Percentiles rank a stretch among this genome's conserved stretches.
These are phyloP conservation scores for Abortiporus biennis DNA, from an alignment of 1,284 basidiomycete species.

Conservation along the genomic window DNA sequence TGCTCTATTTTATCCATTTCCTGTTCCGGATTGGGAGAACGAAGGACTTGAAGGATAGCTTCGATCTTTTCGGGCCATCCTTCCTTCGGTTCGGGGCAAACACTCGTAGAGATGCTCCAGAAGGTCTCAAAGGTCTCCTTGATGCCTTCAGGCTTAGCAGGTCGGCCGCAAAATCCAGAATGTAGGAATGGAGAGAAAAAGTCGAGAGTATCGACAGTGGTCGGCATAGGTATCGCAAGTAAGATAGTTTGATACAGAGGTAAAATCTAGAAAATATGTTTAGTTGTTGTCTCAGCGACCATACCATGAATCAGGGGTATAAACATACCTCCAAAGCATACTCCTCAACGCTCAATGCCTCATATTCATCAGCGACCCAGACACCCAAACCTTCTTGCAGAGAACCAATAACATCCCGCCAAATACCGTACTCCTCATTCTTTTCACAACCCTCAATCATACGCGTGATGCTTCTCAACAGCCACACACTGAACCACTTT, in stretches of 20 bases:
- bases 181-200: conserved; percentile 42
- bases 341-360: conserved; percentile 43
- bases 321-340: conserved; percentile 50
- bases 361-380: conserved; percentile 59
- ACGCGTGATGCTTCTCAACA: conserved; percentile 46
- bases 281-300: neutral
- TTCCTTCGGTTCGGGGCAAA: conserved; percentile 30
- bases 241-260: conserved; percentile 54
- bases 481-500: conserved; percentile 53
- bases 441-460: conserved; percentile 48
- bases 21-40: neutral
- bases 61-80: conserved; percentile 41
- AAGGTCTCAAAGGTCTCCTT: conserved; percentile 49
- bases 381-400: conserved; percentile 48
- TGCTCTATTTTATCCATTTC: conserved; percentile 1
- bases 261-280: conserved; percentile 34
- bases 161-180: conserved; percentile 44
- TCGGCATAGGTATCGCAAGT: conserved; percentile 38
- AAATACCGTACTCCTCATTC: too few relatives aligned
- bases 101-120: too few relatives aligned
- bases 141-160: conserved; percentile 33
- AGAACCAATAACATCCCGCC: conserved; percentile 36
- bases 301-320: neutral
- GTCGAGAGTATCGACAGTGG: conserved; percentile 31
- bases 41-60: conserved; percentile 3